phyloP scores from a whole-genome alignment of 129 eudicot species.

The Oenanthe sinensis region DNA sequence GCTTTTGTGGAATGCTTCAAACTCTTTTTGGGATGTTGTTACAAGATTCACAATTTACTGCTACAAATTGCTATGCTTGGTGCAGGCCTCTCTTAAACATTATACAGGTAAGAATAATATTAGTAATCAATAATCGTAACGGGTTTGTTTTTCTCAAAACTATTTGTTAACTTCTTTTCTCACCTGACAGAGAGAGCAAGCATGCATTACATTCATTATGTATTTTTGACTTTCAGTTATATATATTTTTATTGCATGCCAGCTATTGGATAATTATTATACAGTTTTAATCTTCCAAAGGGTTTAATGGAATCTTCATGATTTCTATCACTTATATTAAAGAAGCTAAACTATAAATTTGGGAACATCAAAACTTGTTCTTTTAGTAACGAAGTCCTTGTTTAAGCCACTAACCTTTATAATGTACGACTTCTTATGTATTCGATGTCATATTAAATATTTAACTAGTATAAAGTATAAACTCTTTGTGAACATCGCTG shows the following conservation, averaged over 20 bases:
- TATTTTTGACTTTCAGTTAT: not conserved
- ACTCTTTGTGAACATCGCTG: not conserved
- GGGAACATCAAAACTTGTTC: not conserved
- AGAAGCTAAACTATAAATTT: not conserved
- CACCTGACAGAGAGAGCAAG: not conserved
- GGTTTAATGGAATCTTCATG: not conserved
- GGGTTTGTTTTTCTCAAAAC: not conserved
- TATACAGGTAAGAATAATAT: not conserved
- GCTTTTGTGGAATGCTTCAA: not conserved
- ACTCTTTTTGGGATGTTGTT: not conserved
- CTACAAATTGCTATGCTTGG: not conserved
- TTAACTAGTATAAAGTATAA: not conserved
- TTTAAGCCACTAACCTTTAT: not conserved
- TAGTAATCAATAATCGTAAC: not conserved
- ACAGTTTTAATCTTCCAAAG: not conserved
- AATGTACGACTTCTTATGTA: not conserved
- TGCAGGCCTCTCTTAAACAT: not conserved
- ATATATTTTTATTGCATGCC: too few relatives aligned
- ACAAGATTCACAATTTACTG: not conserved
- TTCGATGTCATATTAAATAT: not conserved
- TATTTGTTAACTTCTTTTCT: not conserved
- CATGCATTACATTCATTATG: not conserved
- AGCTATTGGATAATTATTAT: not conserved
- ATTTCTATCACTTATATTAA: not conserved
- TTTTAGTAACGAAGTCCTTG: not conserved